Base-by-base conservation (phyloP, 208 protist genomes). In the Wallacemonas sp. region DNA sequence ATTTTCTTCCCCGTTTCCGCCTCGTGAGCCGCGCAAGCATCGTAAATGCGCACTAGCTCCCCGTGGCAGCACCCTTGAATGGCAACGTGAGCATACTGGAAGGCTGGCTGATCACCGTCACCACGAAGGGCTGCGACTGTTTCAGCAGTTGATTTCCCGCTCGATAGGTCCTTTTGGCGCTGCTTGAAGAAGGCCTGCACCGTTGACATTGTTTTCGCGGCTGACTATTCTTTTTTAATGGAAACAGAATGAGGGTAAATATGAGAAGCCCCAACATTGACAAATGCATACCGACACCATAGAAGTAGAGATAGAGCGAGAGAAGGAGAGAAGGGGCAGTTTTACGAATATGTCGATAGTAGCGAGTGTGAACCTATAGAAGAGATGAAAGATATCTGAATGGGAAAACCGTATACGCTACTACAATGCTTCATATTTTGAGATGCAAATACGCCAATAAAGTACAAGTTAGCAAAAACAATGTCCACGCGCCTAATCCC, bases 61-160 rank as follows among this genome's bases (percentile, higher is more conserved):
- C 98, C 98, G 75, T 99, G 98, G 64, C 86, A 87, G 84, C 98
- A 99, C 1, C 98, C 98, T 60, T 98, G 91, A 8, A 99, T 89
- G 2, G 98, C 98, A 21, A 99, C 80, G 47, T 97, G 80, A 30
- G 55, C 24, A 24, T 51, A 41, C 19, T 42, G 19, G 49, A 62
- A 62, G 14, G 36, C 4, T 4, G 36, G 33, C 38, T 60, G 46
- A 14, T 11, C 22, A 19, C 22, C 22, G 14, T 60, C 47, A 19
- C 61, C 44, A 39, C 26, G 45, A 9, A 66, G 24, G 9, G 36
- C 41, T 54, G 72, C 46, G 28, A 70, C 63, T 63, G 68, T 74
- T 17, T 72, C 68, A 15, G 55, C 27, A 2, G 39, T 6, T 12
- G 26, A 33, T 34, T 55, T 75, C 9, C 62, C 59, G 27, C 39